A percentile compares a stretch with the other conserved stretches of the same genome.
Conservation (phyloP, 768 basidiomycete genomes). For the Pleurotus cornucopiae region DNA sequence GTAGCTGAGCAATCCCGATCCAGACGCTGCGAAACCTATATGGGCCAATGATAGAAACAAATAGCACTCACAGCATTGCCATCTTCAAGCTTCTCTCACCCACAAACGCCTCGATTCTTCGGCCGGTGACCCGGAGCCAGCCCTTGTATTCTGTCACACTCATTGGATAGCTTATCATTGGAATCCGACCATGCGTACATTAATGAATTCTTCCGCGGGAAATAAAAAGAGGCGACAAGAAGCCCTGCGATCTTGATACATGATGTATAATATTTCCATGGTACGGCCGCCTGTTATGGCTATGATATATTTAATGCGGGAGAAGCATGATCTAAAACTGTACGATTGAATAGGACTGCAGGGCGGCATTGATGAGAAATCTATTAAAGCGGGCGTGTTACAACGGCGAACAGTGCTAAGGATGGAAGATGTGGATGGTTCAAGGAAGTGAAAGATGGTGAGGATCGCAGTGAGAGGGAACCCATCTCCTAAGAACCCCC, state of each 20-base stretch:
- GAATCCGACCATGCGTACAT: not conserved
- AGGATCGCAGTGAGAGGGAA: no score
- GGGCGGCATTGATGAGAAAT: not conserved
- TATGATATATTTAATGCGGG: slow-evolving; percentile 1
- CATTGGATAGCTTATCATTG: not conserved
- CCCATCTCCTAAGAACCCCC: no score
- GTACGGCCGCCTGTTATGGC: not conserved
- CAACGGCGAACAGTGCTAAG: not conserved
- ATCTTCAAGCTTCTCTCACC: not conserved
- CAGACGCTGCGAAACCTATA: slow-evolving; percentile 27
- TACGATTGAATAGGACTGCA: not conserved
- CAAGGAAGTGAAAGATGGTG: not conserved
- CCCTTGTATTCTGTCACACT: not conserved
- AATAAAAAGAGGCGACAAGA: not conserved
- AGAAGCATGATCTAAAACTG: slow-evolving; percentile 5
- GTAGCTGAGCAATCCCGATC: slow-evolving; percentile 6
- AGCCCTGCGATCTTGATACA: not conserved
- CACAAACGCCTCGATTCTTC: not conserved
- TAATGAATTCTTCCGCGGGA: not conserved
- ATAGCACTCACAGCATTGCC: slow-evolving; percentile 3
- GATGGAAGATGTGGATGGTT: not conserved
- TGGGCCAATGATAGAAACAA: slow-evolving; percentile 24
- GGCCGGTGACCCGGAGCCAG: not conserved
- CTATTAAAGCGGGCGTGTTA: not conserved
- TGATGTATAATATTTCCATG: no score